Evolutionary conservation across 352 stramenopile species (phyloP).

Genomic region (Phytophthora multivora): DNA sequence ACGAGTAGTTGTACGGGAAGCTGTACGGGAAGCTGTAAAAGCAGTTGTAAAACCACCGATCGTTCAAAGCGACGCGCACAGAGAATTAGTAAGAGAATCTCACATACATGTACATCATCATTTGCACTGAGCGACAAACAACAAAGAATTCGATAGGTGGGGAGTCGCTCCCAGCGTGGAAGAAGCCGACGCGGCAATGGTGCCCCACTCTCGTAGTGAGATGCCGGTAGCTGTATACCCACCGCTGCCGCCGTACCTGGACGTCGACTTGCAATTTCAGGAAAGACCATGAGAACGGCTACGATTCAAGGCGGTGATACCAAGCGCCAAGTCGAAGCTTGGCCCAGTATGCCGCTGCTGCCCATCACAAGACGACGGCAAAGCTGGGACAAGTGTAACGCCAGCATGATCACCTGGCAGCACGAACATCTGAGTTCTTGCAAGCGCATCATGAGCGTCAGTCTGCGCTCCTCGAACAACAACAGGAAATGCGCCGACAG

Average conservation of each 20-base stretch:
- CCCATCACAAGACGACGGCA: neutral
- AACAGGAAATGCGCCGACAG: slow-evolving; percentile 16
- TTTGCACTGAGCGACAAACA: slow-evolving; percentile 1
- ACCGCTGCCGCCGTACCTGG: neutral
- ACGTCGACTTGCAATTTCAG: neutral
- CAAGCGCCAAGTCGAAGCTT: slow-evolving; percentile 12
- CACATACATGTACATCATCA: slow-evolving; percentile 4
- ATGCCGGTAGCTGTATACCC: neutral
- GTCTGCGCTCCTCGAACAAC: slow-evolving; percentile 5
- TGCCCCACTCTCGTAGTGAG: neutral
- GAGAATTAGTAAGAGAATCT: too few species aligned
- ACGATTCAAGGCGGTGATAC: slow-evolving; percentile 1
- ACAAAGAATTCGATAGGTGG: slow-evolving; percentile 8
- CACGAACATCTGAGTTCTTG: slow-evolving; percentile 8
- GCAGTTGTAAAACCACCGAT: neutral
- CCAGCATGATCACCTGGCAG: slow-evolving; percentile 18
- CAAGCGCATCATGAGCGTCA: slow-evolving; percentile 13
- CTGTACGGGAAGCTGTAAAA: neutral
- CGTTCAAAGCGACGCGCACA: neutral
- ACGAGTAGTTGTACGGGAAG: neutral
- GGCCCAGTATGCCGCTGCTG: slow-evolving; percentile 14
- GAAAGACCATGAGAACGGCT: neutral
- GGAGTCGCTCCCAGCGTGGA: slow-evolving; percentile 4
- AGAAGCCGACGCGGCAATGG: neutral
- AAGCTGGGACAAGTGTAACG: slow-evolving; percentile 10